Evolutionary conservation across 2,329 filamentous ascomycete genomes (phyloP), one percentile per base, ranked within the genome.

Genomic region (Xylaria sp.): DNA sequence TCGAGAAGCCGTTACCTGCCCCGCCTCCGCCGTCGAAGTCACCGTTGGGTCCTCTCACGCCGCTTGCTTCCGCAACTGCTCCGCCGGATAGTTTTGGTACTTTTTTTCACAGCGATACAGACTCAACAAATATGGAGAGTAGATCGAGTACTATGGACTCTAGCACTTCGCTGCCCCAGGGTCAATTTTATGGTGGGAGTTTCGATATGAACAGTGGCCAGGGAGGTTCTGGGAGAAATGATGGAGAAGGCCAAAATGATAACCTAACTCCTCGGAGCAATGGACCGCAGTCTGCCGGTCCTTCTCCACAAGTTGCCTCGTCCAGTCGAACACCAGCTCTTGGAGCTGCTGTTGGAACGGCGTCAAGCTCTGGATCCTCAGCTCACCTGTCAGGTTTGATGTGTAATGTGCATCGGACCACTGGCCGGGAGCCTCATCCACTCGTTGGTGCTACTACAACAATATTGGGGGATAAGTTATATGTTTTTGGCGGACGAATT

Each of bases 371-470:
- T 2, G 82, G 83, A 0, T 83, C 85, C 0, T 88, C 87, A 0
- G 82, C 87, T 6, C 89, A 91, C 76, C 80, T 90, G 11, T 91
- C 89, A 0, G 89, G 89, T 0, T 78, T 91, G 63, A 90, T 91
- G 88, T 91, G 89, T 76, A 91, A 91, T 77, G 89, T 91, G n/a
- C 88, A 90, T 74, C 84, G 94, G 71, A 98, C 96, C 1, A 98
- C 95, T 0, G 96, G 96, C 42, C 90, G 90, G 70, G 94, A 98
- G 77, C 96, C 96, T 2, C 93, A 93, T 76, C 92, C 96, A 2
- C 84, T 98, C 2, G 96, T 99, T 0, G 96, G 96, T 38, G 95
- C 96, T 5, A 97, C 96, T 0, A 98, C 96, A 0, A 98, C 96
- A 0, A 93, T 98, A 57, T 81, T 99, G 1, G 96, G 95, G 33